Evolutionary conservation across 495 filamentous ascomycete species (phyloP).

Genomic region (Choiromyces venosus): DNA sequence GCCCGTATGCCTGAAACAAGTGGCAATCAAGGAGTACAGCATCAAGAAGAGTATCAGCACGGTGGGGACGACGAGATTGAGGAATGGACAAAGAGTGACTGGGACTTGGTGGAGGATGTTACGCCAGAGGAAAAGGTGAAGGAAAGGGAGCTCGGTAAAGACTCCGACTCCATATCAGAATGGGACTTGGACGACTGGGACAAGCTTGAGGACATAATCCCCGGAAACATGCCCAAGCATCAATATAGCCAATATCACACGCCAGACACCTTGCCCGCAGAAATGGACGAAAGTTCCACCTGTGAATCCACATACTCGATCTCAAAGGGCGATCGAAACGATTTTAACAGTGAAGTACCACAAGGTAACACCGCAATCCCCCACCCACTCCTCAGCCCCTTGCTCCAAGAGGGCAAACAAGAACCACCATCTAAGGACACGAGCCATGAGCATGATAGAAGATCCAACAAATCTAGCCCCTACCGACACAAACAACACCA

Average conservation of each 20-base stretch:
- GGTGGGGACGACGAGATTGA: not conserved
- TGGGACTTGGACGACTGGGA: not conserved
- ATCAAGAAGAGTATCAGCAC: not conserved
- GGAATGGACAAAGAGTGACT: not conserved
- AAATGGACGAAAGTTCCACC: not conserved
- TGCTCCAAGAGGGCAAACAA: conserved; percentile 2
- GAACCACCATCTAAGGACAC: conserved; percentile 1
- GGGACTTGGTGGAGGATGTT: not conserved
- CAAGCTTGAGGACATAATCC: not conserved
- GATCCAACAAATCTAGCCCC: not conserved
- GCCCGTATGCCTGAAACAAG: not conserved
- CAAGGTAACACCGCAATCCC: not conserved
- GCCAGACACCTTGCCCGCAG: not conserved
- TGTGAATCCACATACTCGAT: not conserved
- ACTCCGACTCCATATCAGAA: not conserved
- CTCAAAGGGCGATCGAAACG: not conserved
- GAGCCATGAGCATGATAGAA: not conserved
- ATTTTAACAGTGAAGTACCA: not conserved
- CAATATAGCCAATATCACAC: not conserved
- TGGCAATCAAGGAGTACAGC: not conserved
- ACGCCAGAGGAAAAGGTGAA: no score
- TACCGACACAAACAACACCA: not conserved
- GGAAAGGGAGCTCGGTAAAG: not conserved
- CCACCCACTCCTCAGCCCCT: not conserved
- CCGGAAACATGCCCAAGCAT: not conserved